A percentile compares a stretch with the other conserved stretches of the same genome.
Evolutionary conservation across 208 protist genomes (phyloP).

Genomic region (Novymonas esmeraldas): DNA sequence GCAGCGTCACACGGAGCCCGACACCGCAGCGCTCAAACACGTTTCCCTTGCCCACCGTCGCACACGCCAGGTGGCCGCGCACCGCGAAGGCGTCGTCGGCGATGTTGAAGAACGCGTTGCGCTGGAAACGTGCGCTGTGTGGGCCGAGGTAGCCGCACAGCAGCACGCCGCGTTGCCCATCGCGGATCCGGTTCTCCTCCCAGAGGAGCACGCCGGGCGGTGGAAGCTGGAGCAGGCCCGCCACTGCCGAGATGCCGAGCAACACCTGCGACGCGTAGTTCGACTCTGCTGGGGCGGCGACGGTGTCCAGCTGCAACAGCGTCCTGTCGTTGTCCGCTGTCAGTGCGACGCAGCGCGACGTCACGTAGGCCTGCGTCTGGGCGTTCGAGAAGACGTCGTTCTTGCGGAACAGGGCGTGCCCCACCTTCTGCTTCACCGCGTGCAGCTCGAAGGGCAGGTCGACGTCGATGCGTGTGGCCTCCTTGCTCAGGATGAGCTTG

Average conservation of each 20-base stretch:
- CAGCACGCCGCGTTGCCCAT: constrained; percentile 47
- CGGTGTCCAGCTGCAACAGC: constrained; percentile 80
- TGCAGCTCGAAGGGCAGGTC: constrained; percentile 41
- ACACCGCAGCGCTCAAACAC: constrained; percentile 66
- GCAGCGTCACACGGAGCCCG: constrained; percentile 26
- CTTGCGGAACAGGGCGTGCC: constrained; percentile 49
- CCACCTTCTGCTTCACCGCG: constrained; percentile 33
- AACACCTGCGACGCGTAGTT: constrained; percentile 70
- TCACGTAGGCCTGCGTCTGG: constrained; percentile 53
- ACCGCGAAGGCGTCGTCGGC: constrained; percentile 47
- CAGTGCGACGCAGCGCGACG: constrained; percentile 68
- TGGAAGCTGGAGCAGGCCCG: constrained; percentile 52
- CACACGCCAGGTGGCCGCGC: constrained; percentile 71
- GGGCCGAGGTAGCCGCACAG: constrained; percentile 59
- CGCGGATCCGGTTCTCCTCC: constrained; percentile 68
- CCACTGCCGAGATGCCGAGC: constrained; percentile 50
- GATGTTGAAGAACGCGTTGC: constrained; percentile 70
- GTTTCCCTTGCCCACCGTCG: constrained; percentile 71
- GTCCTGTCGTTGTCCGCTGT: constrained; percentile 44
- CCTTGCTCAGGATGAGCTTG: constrained; percentile 39
- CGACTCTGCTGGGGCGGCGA: constrained; percentile 36
- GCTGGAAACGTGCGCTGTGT: constrained; percentile 43
- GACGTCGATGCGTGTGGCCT: constrained; percentile 13
- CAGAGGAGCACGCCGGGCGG: constrained; percentile 67
- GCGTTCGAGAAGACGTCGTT: constrained; percentile 75